phyloP scores from a whole-genome alignment of 2,329 filamentous ascomycete species.

The Claviceps fusiformis region DNA sequence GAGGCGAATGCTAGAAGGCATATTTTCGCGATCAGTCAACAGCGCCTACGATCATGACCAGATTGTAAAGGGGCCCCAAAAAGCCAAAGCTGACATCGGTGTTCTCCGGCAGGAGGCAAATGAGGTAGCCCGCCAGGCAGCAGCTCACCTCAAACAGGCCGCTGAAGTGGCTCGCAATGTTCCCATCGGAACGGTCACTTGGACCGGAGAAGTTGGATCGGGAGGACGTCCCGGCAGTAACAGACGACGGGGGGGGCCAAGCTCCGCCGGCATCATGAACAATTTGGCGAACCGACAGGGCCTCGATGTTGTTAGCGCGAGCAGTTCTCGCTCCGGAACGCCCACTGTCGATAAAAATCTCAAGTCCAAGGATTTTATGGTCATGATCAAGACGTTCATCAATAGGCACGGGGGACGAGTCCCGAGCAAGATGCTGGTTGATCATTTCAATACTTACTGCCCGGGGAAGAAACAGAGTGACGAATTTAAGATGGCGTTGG shows the following conservation, averaged over 20 bases:
- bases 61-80: constrained; percentile 66
- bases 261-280: constrained; percentile 40
- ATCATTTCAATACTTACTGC: constrained; percentile 79
- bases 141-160: constrained; percentile 59
- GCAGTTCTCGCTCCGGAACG: constrained; percentile 33
- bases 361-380: constrained; percentile 49
- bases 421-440: constrained; percentile 72
- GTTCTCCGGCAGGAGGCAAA: constrained; percentile 75
- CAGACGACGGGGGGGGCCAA: constrained; percentile 37
- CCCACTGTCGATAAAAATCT: constrained; percentile 26
- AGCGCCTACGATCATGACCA: constrained; percentile 89
- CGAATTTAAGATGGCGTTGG: constrained; percentile 72
- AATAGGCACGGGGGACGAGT: constrained; percentile 63
- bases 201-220: constrained; percentile 76
- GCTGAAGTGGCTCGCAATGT: constrained; percentile 58
- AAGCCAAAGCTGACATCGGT: constrained; percentile 57
- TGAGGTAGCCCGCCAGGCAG: constrained; percentile 64
- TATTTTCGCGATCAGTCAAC: constrained; percentile 79
- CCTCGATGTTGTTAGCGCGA: constrained; percentile 26
- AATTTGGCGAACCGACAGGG: constrained; percentile 46
- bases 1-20: constrained; percentile 71
- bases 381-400: constrained; percentile 68
- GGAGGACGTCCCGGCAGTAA: constrained; percentile 54
- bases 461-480: constrained; percentile 48
- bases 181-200: constrained; percentile 77